These are phyloP conservation scores for Mycena floridula DNA, from an alignment of 768 basidiomycete species.

Conservation along the genomic window DNA sequence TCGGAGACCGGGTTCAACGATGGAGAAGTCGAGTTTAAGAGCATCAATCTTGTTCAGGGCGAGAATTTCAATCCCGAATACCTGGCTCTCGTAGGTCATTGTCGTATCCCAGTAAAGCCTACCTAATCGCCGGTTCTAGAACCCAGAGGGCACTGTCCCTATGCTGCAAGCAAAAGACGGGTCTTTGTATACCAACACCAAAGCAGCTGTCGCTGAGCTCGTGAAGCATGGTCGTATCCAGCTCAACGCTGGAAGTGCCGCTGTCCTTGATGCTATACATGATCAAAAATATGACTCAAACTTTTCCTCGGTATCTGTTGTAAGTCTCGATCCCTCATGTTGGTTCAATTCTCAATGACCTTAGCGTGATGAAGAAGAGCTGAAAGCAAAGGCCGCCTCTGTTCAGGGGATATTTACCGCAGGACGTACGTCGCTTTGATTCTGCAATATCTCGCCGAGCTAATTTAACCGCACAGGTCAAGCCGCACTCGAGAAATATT, in stretches of 20 bases:
- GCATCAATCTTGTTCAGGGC: slow-evolving; percentile 37
- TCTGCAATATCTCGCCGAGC: no score
- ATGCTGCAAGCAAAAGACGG: slow-evolving; percentile 31
- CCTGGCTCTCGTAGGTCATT: slow-evolving; percentile 11
- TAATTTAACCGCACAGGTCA: slow-evolving; percentile 28
- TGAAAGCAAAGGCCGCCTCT: slow-evolving; percentile 26
- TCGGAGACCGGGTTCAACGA: slow-evolving; percentile 39
- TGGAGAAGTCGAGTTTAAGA: slow-evolving; percentile 26
- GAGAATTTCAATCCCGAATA: slow-evolving; percentile 41
- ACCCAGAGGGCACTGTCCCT: slow-evolving; percentile 38
- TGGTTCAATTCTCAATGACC: background rate
- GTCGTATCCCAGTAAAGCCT: background rate
- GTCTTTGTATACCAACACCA: slow-evolving; percentile 31
- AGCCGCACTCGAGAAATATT: slow-evolving; percentile 30
- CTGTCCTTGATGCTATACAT: slow-evolving; percentile 33
- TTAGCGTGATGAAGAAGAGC: slow-evolving; percentile 41
- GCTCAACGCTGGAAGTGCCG: slow-evolving; percentile 26
- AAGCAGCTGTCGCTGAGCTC: slow-evolving; percentile 34
- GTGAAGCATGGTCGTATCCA: slow-evolving; percentile 30
- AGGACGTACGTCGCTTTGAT: slow-evolving; percentile 41
- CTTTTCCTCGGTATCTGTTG: slow-evolving; percentile 36
- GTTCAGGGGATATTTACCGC: slow-evolving; percentile 28
- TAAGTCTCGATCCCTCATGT: slow-evolving; percentile 14
- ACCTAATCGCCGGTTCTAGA: slow-evolving; percentile 19
- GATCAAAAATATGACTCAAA: slow-evolving; percentile 45